Conservation (phyloP, 2,329 filamentous ascomycete genomes). For the Aspergillus sp. region DNA sequence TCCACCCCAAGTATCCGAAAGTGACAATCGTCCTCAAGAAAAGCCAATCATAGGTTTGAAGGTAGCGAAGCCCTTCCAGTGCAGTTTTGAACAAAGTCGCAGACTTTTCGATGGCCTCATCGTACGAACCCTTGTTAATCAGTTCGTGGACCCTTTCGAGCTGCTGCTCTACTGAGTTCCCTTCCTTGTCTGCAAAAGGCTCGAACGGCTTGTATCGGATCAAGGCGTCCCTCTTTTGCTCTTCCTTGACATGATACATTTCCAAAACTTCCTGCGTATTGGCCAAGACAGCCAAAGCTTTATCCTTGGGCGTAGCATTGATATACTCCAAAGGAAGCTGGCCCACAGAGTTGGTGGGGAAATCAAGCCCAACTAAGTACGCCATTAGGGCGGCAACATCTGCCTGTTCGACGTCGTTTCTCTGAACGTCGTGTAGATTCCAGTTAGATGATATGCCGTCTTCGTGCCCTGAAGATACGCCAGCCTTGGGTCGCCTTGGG, state of each 20-base stretch:
- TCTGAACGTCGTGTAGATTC: slow-evolving; percentile 74
- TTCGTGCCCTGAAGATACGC: slow-evolving; percentile 76
- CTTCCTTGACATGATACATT: slow-evolving; percentile 94
- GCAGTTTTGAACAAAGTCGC: slow-evolving; percentile 73
- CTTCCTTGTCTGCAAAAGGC: slow-evolving; percentile 63
- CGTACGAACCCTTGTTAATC: slow-evolving; percentile 65
- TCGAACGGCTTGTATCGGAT: slow-evolving; percentile 76
- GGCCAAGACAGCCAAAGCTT: slow-evolving; percentile 78
- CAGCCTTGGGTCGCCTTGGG: slow-evolving; percentile 60
- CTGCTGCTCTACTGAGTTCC: slow-evolving; percentile 63
- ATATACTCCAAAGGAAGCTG: slow-evolving; percentile 84
- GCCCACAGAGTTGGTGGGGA: slow-evolving; percentile 94
- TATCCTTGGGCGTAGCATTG: slow-evolving; percentile 68
- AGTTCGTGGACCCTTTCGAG: slow-evolving; percentile 66
- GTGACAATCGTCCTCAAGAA: slow-evolving; percentile 89
- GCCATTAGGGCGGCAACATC: slow-evolving; percentile 96
- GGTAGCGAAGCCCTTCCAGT: slow-evolving; percentile 81
- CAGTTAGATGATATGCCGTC: slow-evolving; percentile 85
- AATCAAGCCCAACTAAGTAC: slow-evolving; percentile 82
- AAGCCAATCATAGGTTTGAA: slow-evolving; percentile 98
- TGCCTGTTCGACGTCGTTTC: slow-evolving; percentile 90
- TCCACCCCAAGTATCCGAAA: slow-evolving; percentile 90
- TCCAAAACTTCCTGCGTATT: slow-evolving; percentile 88
- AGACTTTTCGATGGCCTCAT: slow-evolving; percentile 77
- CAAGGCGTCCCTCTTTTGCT: slow-evolving; percentile 72